Conservation (phyloP, 257 asterid species). For the Cinchona pubescens region DNA sequence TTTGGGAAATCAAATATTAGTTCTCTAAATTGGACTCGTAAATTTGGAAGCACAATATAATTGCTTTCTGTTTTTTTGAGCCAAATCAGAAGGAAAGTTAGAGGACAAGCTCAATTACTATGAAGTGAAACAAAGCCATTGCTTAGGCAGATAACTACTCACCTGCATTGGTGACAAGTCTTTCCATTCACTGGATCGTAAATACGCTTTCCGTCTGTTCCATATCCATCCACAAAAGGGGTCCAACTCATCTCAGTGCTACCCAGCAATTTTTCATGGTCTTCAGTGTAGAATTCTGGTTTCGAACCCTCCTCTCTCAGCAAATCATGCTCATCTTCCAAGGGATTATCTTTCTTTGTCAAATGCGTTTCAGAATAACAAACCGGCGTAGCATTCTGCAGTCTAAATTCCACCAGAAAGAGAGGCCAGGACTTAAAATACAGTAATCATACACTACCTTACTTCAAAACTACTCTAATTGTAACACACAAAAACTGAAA, state of each 20-base stretch:
- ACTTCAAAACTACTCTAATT: background rate
- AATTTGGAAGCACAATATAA: background rate
- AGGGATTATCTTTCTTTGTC: constrained; percentile 36
- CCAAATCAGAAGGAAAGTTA: background rate
- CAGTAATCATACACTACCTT: background rate
- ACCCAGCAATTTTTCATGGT: constrained; percentile 81
- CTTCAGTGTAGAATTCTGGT: constrained; percentile 85
- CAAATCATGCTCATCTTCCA: constrained; percentile 27
- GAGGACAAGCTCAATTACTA: background rate
- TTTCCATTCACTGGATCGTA: constrained; percentile 80
- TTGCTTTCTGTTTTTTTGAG: background rate
- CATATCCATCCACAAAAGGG: constrained; percentile 81
- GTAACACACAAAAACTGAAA: too few relatives aligned
- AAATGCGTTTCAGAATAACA: constrained; percentile 57
- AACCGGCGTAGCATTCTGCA: constrained; percentile 71
- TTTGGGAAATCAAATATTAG: background rate
- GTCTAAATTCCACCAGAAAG: constrained; percentile 44
- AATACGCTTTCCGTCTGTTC: constrained; percentile 78
- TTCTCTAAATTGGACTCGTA: background rate
- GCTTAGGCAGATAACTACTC: background rate
- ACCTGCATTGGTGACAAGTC: constrained; percentile 99
- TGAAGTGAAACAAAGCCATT: background rate
- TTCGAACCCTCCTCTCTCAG: constrained; percentile 64
- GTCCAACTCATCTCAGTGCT: constrained; percentile 77
- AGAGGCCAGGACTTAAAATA: background rate